These are phyloP conservation scores for Berkeleyomyces basicola DNA, from an alignment of 2,329 filamentous ascomycete genomes.

Conservation along the genomic window DNA sequence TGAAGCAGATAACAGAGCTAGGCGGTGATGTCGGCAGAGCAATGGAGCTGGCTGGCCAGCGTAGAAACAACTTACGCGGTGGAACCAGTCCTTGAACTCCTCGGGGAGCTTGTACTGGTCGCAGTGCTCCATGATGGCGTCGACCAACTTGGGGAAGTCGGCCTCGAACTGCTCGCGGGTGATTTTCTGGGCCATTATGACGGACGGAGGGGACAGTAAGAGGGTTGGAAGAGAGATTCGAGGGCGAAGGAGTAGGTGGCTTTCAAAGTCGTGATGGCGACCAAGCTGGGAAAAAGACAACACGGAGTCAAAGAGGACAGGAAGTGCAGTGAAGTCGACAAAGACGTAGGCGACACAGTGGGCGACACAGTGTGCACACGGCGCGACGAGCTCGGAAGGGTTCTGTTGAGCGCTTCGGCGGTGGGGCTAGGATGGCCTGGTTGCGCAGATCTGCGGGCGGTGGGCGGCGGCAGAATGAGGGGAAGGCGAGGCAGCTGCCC, in stretches of 20 bases:
- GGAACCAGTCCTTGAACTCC: conserved; percentile 72
- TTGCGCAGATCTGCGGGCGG: neutral
- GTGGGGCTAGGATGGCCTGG: neutral
- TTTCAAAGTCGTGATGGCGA: no score
- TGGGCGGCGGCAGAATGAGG: neutral
- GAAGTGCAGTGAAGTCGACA: neutral
- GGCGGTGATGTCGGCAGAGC: neutral
- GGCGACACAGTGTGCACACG: no score
- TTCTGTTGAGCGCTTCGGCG: neutral
- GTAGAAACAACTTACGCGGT: conserved; percentile 39
- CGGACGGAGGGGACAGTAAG: neutral
- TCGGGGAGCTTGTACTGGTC: conserved; percentile 69
- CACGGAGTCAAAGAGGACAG: neutral
- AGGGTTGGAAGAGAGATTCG: neutral
- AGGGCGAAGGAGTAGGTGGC: neutral
- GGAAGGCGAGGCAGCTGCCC: neutral
- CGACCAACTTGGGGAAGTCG: conserved; percentile 72
- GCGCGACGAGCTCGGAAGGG: no score
- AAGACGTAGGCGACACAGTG: neutral
- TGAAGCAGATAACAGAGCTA: neutral
- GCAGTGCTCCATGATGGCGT: conserved; percentile 65
- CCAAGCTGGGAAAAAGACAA: neutral
- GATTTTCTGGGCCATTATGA: conserved; percentile 39
- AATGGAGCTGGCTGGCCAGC: neutral
- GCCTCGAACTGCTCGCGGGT: conserved; percentile 77